Evolutionary conservation across 371 early-diverging fungal species (phyloP), one percentile per base, ranked within the genome.

Genomic region (Cokeromyces recurvatus): DNA sequence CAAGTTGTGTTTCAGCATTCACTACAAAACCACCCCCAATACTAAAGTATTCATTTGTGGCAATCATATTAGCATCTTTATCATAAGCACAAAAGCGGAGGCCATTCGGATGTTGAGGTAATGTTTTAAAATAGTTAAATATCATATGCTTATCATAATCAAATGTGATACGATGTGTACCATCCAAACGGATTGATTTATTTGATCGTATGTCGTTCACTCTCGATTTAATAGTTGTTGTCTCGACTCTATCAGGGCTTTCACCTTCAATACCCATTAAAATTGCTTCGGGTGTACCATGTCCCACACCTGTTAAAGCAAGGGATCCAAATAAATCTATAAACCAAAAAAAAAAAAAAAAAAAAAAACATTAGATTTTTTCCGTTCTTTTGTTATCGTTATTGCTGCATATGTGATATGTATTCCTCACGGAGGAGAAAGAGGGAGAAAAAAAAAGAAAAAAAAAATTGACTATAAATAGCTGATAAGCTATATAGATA

Each of bases 11-110:
- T 37, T 81, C 73, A 17, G 90, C 94, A 60, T 92, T 92, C 24
- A 96, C 91, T 14, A 96, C 95, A 67, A 96, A 96, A 2, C 97
- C 97, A 39, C 95, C 95, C 22, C 95, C 95, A 59, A 94, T 92
- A 52, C 90, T 89, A 62, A 93, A 94, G 69, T 91, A 94, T 65
- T 94, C 94, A 63, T 94, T 91, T 17, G 92, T 91, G 2, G 92
- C 94, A 29, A 94, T 62, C 79, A 91, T 64, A 58, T 85, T 84
- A 27, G 90, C 87, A 20, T 85, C 59, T 19, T 64, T 62, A 60
- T 93, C 89, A 59, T 86, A 92, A 22, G 85, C 91, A 36, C 90
- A 87, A 59, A 96, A 90, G 10, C 95, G 86, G 82, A 96, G 88
- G 36, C 97, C 97, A 59, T 96, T 96, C 10, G 97, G 94, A 61